phyloP scores from a whole-genome alignment of 345 rosid genomes.

The Hibiscus trionum region DNA sequence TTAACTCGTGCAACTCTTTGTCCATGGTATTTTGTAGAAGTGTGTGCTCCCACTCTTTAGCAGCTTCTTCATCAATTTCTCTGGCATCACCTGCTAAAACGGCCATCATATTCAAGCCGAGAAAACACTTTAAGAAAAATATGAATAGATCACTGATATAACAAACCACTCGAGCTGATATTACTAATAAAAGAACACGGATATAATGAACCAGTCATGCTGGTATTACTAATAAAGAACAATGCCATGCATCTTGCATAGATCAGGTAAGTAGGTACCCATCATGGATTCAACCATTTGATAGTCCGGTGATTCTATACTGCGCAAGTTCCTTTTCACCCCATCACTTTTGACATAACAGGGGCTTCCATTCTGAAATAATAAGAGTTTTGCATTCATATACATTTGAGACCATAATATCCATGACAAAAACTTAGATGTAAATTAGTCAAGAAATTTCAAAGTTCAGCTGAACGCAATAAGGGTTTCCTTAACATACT shows the following conservation, averaged over 20 bases:
- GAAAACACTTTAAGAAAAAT: not conserved
- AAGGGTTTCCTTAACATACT: conserved; percentile 36
- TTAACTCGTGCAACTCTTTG: conserved; percentile 87
- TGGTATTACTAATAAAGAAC: not conserved
- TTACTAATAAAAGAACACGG: not conserved
- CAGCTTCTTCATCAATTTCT: conserved; percentile 80
- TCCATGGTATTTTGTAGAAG: conserved; percentile 89
- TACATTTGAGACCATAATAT: conserved; percentile 1
- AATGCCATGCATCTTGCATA: not conserved
- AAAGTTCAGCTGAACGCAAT: not conserved
- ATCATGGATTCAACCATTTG: conserved; percentile 67
- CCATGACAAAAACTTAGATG: not conserved
- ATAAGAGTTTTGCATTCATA: conserved; percentile 7
- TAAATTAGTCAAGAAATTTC: not conserved
- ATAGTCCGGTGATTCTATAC: conserved; percentile 65
- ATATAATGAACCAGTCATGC: not conserved
- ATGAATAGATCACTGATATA: not conserved
- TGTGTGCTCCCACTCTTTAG: conserved; percentile 97
- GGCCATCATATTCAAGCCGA: conserved; percentile 5
- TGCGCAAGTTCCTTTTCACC: conserved; percentile 69
- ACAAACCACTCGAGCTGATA: not conserved
- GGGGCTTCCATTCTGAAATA: conserved; percentile 59
- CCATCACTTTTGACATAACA: conserved; percentile 69
- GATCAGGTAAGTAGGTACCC: conserved; percentile 32
- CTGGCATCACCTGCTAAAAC: conserved; percentile 51